Base-by-base conservation (phyloP, 164 flowering plant species). In the Cinnamomum micranthum region DNA sequence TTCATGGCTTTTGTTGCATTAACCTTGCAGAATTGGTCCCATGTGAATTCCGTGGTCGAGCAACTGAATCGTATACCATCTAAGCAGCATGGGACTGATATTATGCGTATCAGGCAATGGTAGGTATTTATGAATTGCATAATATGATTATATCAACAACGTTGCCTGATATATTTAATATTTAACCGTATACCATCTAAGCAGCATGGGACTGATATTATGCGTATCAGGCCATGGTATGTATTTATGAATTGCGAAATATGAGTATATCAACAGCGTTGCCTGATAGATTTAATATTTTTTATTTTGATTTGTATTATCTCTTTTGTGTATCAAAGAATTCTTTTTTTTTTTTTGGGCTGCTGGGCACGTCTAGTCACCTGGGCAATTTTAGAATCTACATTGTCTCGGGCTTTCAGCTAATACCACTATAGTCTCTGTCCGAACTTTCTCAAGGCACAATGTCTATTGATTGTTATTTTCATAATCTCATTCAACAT, bases 51-150 rank as follows among this genome's bases (percentile, higher is more conserved):
- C 22, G 94, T 89, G 69, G 83, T 89, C 70, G 83, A 92, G 74
- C 82, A 87, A 19, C 76, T 95, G 80, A 95, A 95, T 77, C 85
- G 69, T 27, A 77, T 87, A 77, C 98, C 98, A 60, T 80, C 86
- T 7, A 90, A 86, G 80, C 91, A 86, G 81, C 93, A 87, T 79
- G 90, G 91, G 76, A 89, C 94, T 67, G 89, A 95, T 85, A 78
- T 93, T 64, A 91, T 90, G 95, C 96, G 97, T 66, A 86, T 95
- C 68, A 89, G 98, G 73, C 87, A 77, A 62, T 93, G 98, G 99
- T 95, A 85, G 28, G 85, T 78, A 25, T 33, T 65, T 24, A 67
- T 76, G 27, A 25, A 65, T 24, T 65, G 68, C 15, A 15, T 11
- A 65, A 65, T 23, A 23, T 65, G 68, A 65, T 7, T 11, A 60